These are phyloP conservation scores for Salisapilia sapeloensis DNA, from an alignment of 352 stramenopile species.

Conservation along the genomic window DNA sequence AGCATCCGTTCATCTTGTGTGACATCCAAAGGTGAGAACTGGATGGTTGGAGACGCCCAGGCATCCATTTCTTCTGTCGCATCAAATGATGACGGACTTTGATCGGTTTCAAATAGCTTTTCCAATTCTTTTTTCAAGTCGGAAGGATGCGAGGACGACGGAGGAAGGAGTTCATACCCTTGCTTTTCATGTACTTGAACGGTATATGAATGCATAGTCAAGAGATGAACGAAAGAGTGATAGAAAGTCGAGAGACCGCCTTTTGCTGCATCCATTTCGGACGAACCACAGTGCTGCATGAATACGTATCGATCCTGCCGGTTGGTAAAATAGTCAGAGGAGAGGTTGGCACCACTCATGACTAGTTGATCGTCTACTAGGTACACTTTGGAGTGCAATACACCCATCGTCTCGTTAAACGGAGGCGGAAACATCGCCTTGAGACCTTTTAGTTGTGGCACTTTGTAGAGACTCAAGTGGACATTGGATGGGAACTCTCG, in stretches of 20 bases:
- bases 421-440: slow-evolving; percentile 41
- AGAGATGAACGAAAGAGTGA: slow-evolving; percentile 40
- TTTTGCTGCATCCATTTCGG: too few species aligned
- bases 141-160: slow-evolving; percentile 13
- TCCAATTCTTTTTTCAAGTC: slow-evolving; percentile 26
- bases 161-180: slow-evolving; percentile 4
- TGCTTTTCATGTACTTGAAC: slow-evolving; percentile 9
- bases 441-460: slow-evolving; percentile 44
- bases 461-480: slow-evolving; percentile 43
- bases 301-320: slow-evolving; percentile 69
- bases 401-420: slow-evolving; percentile 71
- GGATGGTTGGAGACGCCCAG: slow-evolving; percentile 58
- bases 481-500: slow-evolving; percentile 28
- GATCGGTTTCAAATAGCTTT: slow-evolving; percentile 12
- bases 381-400: slow-evolving; percentile 76
- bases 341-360: slow-evolving; percentile 70
- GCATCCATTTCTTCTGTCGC: slow-evolving; percentile 14
- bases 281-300: slow-evolving; percentile 25
- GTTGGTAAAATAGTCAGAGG: slow-evolving; percentile 72
- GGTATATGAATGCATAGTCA: slow-evolving; percentile 22
- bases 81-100: slow-evolving; percentile 5
- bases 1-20: slow-evolving; percentile 37
- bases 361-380: slow-evolving; percentile 64
- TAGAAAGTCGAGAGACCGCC: slow-evolving; percentile 39
- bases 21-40: slow-evolving; percentile 47